Evolutionary conservation across 1,139 yeast species (phyloP), one percentile per base, ranked within the genome.

Genomic region (Debaryomyces psychrophilus): DNA sequence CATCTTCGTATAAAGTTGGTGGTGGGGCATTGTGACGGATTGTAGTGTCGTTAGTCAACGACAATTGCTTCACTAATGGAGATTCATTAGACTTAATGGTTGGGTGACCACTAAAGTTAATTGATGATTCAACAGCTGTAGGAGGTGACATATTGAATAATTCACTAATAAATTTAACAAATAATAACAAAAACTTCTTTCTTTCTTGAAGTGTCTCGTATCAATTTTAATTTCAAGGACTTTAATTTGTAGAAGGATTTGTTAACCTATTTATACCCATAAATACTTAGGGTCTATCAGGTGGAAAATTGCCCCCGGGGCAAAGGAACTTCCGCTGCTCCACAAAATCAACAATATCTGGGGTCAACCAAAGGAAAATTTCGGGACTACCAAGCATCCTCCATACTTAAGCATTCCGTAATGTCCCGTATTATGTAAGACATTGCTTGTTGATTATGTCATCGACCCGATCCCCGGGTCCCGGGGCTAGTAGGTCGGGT

Each of bases 1-100:
- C 98, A 68, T 93, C 99, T 71, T 93, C 98, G 74, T 93, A 93
- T 56, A 93, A 79, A 46, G 90, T 81, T 57, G 98, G 96, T 38
- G 93, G 90, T 37, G 97, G 89, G 48, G 98, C 90, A 67, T 93
- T 93, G 77, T 93, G 96, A 69, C 87, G 80, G 67, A 81, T 78
- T 29, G 62, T 55, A 33, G 80, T 79, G 40, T 80, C 85, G 20
- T 71, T 71, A 52, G 68, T 68, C 52, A 81, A 71, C 9, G 70
- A 64, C 54, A 76, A 72, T 57, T 74, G 69, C 50, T 69, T 59
- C 39, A 76, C 77, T 56, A 75, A 60, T 31, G 80, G 80, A 57
- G 74, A 79, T 58, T 69, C 67, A 35, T 58, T 66, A 41, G 72
- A 58, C 57, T 67, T 72, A 50, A 75, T 73, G 46, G 75, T 64